phyloP scores from a whole-genome alignment of 768 basidiomycete species.

The Mycena olivaceomarginata region DNA sequence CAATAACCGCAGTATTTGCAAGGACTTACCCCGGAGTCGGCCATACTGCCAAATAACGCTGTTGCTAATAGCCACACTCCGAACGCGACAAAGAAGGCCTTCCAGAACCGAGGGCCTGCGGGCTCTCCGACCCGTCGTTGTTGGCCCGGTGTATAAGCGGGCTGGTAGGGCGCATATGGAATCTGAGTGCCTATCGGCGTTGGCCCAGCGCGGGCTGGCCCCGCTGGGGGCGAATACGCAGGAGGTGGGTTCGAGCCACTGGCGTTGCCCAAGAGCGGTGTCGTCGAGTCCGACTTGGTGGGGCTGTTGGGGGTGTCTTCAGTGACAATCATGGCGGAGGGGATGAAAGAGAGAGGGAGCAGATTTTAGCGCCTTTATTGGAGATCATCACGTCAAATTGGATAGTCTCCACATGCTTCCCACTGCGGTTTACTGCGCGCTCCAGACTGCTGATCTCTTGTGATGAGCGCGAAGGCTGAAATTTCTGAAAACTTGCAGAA shows the following conservation, averaged over 20 bases:
- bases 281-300: conserved; percentile 24
- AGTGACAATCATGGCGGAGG: conserved; percentile 41
- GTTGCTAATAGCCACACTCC: conserved; percentile 39
- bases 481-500: not conserved
- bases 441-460: not conserved
- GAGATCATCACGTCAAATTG: not conserved
- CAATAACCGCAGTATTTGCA: not conserved
- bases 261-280: conserved; percentile 34
- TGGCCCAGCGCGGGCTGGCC: not conserved
- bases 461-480: not conserved
- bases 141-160: not conserved
- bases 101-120: conserved; percentile 36
- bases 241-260: conserved; percentile 35
- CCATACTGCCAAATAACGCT: conserved; percentile 30
- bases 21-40: conserved; percentile 21
- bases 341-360: not conserved
- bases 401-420: conserved; percentile 13
- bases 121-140: conserved; percentile 16
- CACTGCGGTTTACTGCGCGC: conserved; percentile 35
- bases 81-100: conserved; percentile 35
- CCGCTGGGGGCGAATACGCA: conserved; percentile 29
- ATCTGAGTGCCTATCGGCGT: conserved; percentile 22
- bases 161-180: conserved; percentile 32
- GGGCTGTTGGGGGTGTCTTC: conserved; percentile 27
- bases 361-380: conserved; percentile 12